Evolutionary conservation across 352 stramenopile species (phyloP).

Genomic region (Phytophthora brassicae): DNA sequence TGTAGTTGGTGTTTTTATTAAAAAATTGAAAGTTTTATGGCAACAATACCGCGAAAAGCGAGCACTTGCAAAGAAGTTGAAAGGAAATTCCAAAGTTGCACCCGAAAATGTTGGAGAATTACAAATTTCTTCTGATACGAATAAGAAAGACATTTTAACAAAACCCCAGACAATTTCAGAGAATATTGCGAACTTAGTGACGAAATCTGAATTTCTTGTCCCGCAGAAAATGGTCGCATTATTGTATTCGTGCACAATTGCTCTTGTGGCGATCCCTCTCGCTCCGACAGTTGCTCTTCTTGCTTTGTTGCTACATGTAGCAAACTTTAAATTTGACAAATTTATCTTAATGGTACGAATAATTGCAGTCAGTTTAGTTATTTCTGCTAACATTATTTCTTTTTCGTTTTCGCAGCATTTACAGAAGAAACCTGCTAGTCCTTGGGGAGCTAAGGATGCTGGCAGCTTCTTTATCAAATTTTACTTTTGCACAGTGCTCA

Average conservation of each 20-base stretch:
- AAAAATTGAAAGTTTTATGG: slow-evolving; percentile 19
- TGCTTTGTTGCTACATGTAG: slow-evolving; percentile 54
- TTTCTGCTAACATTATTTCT: background rate
- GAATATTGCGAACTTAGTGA: slow-evolving; percentile 11
- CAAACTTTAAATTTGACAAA: slow-evolving; percentile 86
- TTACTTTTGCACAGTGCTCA: slow-evolving; percentile 71
- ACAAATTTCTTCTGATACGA: background rate
- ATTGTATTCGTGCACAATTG: slow-evolving; percentile 78
- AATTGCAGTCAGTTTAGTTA: background rate
- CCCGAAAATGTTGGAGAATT: slow-evolving; percentile 12
- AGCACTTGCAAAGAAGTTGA: slow-evolving; percentile 10
- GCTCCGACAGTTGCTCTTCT: slow-evolving; percentile 58
- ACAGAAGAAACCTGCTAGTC: slow-evolving; percentile 71
- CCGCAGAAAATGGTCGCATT: slow-evolving; percentile 84
- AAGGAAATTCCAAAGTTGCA: slow-evolving; percentile 18
- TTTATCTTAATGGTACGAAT: slow-evolving; percentile 56
- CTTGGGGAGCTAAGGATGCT: slow-evolving; percentile 75
- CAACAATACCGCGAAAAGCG: slow-evolving; percentile 15
- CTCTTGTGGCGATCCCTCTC: slow-evolving; percentile 68
- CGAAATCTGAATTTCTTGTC: slow-evolving; percentile 70
- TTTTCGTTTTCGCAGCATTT: slow-evolving; percentile 35
- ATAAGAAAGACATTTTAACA: background rate
- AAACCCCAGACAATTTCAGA: slow-evolving; percentile 5
- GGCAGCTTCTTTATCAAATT: slow-evolving; percentile 89
- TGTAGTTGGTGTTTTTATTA: slow-evolving; percentile 25